Conservation (phyloP, 129 eudicot species). For the Arctium minus region DNA sequence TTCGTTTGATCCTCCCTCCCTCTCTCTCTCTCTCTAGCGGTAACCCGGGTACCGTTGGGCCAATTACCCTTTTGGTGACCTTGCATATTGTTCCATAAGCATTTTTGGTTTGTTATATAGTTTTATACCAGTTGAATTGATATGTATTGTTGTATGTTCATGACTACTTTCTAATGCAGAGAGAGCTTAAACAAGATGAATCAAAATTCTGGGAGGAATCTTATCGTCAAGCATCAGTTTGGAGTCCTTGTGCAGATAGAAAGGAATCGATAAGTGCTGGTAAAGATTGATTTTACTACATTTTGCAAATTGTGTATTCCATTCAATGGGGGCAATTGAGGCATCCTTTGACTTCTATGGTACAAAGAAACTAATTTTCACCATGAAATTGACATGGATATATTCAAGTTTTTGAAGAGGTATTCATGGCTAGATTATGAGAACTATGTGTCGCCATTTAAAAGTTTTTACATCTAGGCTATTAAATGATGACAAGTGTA, state of each 20-base stretch:
- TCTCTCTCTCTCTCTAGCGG: too few species aligned
- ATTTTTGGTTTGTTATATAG: not conserved
- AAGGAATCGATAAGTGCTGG: slow-evolving; percentile 37
- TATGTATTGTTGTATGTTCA: not conserved
- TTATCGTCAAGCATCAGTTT: slow-evolving; percentile 45
- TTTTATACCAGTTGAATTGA: not conserved
- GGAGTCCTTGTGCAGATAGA: slow-evolving; percentile 91
- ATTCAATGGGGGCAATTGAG: not conserved
- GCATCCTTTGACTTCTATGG: too few species aligned
- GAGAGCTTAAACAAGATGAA: slow-evolving; percentile 43
- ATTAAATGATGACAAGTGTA: too few species aligned
- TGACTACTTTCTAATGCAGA: slow-evolving; percentile 28
- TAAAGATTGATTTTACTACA: slow-evolving; percentile 4
- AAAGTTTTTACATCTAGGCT: too few species aligned
- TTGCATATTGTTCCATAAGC: not conserved
- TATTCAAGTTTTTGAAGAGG: too few species aligned
- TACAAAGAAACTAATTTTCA: too few species aligned
- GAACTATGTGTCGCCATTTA: not conserved
- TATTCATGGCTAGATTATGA: too few species aligned
- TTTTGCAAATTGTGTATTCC: not conserved
- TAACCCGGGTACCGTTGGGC: too few species aligned
- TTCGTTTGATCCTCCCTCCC: too few species aligned
- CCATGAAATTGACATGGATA: too few species aligned
- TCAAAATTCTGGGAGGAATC: slow-evolving; percentile 73
- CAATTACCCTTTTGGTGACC: too few species aligned